Base-by-base conservation (phyloP, 164 flowering plant species). In the Paratinospora sagittata region DNA sequence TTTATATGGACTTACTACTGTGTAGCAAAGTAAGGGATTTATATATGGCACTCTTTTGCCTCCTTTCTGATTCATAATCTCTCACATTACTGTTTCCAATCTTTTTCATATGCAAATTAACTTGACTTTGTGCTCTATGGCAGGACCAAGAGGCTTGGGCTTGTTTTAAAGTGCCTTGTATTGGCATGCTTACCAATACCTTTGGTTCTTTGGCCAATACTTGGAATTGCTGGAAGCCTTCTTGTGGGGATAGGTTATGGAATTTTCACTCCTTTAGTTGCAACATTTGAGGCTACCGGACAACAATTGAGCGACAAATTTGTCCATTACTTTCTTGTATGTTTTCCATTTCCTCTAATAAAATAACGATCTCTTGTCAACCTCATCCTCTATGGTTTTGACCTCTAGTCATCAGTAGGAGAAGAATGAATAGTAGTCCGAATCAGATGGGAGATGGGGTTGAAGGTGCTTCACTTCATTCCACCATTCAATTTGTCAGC, bases 251-350 rank as follows among this genome's bases (percentile, higher is more conserved):
- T 89, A 36, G 97, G 87, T n/a, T 91, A 85, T 71, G 98, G 98
- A 1, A 61, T 86, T 66, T 90, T 95, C 70, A 76, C 84, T 63
- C 97, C 98, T 2, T 77, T 92, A 27, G 39, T 88, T 69, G 89
- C 97, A 21, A 95, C 98, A 27, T 92, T 95, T 79, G 96, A 92
- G 79, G 96, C 90, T 66, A 84, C 85, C 58, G 93, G 97, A 36
- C 85, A 79, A 68, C 69, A 74, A 47, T 79, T 80, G 9, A 65
- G 73, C 17, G 85, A 86, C 69, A 90, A 92, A 71, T 65, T 77
- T 64, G 75, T 70, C 69, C 92, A 88, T 67, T 90, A 90, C 75
- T 84, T 89, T 74, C 41, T 72, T 69, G 97, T 94, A 76, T 78
- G 93, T 75, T 74, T 27, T 47, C n/a, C 36, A 19, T n/a, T 12